Percentiles rank a stretch among this genome's conserved stretches.
Conservation (phyloP, 768 basidiomycete genomes). For the Suillus paluster region DNA sequence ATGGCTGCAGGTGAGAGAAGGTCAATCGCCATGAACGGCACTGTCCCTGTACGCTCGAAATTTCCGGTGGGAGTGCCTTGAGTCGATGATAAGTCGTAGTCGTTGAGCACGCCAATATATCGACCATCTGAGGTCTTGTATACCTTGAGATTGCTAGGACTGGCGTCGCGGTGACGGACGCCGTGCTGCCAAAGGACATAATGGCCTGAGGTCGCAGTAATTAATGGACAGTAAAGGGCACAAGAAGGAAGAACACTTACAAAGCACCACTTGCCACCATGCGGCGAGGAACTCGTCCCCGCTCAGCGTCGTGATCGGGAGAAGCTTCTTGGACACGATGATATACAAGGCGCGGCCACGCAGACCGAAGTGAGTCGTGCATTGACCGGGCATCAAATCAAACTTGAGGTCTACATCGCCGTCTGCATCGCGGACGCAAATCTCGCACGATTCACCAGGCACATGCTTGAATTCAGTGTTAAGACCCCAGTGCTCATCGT, state of each 20-base stretch:
- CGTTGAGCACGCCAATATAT: not conserved
- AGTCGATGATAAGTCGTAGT: not conserved
- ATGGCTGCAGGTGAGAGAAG: not conserved
- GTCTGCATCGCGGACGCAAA: no score
- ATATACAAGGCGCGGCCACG: slow-evolving; percentile 10
- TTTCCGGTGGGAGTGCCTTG: not conserved
- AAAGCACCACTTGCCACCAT: no score
- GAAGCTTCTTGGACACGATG: no score
- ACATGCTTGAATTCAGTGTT: not conserved
- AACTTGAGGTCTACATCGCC: not conserved
- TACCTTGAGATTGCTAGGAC: not conserved
- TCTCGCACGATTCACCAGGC: not conserved
- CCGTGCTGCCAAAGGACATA: no score
- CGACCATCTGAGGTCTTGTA: not conserved
- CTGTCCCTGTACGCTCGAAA: not conserved
- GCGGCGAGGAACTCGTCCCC: no score
- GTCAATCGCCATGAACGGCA: not conserved
- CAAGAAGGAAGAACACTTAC: no score
- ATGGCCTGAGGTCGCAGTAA: no score
- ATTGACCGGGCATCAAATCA: not conserved
- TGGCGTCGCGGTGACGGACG: not conserved
- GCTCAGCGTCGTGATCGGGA: no score
- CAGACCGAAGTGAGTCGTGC: slow-evolving; percentile 9
- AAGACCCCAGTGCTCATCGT: slow-evolving; percentile 17
- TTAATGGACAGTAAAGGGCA: no score